A percentile compares a stretch with the other conserved stretches of the same genome.
Conservation (phyloP, 371 early-diverging fungal genomes). For the Mucor irregularis region DNA sequence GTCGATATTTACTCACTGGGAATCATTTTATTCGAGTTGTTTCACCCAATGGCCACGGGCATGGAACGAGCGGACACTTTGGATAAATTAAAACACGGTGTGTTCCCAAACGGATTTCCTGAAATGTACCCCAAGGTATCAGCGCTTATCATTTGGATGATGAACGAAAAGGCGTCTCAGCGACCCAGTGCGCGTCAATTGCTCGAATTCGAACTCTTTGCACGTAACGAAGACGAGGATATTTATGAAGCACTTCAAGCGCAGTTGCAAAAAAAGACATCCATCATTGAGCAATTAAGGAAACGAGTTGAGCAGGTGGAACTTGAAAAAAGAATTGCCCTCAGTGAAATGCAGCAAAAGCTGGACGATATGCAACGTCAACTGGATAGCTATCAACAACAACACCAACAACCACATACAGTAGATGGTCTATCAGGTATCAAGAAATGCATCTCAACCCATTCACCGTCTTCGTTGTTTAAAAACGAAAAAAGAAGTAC, state of each 20-base stretch:
- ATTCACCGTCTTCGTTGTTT: neutral
- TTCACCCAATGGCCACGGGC: conserved; percentile 60
- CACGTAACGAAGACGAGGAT: conserved; percentile 20
- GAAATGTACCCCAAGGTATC: conserved; percentile 64
- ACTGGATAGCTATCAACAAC: neutral
- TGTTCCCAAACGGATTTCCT: conserved; percentile 77
- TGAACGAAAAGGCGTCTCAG: conserved; percentile 68
- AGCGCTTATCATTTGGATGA: conserved; percentile 77
- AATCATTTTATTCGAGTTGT: conserved; percentile 72
- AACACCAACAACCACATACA: neutral
- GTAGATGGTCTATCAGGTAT: neutral
- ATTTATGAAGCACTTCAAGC: conserved; percentile 17
- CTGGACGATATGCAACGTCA: conserved; percentile 18
- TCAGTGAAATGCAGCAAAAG: conserved; percentile 14
- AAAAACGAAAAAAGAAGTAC: conserved; percentile 13
- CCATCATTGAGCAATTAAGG: conserved; percentile 24
- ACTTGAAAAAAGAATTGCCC: conserved; percentile 22
- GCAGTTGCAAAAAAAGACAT: conserved; percentile 24
- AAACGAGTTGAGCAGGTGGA: conserved; percentile 25
- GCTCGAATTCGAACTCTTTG: conserved; percentile 68
- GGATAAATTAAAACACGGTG: conserved; percentile 61
- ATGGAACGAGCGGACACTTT: conserved; percentile 72
- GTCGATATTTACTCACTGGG: conserved; percentile 75
- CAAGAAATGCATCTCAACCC: neutral
- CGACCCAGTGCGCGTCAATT: conserved; percentile 77